A percentile compares a stretch with the other conserved stretches of the same genome.
Conservation (phyloP, 1,284 basidiomycete genomes). For the Hortiboletus rubellus region DNA sequence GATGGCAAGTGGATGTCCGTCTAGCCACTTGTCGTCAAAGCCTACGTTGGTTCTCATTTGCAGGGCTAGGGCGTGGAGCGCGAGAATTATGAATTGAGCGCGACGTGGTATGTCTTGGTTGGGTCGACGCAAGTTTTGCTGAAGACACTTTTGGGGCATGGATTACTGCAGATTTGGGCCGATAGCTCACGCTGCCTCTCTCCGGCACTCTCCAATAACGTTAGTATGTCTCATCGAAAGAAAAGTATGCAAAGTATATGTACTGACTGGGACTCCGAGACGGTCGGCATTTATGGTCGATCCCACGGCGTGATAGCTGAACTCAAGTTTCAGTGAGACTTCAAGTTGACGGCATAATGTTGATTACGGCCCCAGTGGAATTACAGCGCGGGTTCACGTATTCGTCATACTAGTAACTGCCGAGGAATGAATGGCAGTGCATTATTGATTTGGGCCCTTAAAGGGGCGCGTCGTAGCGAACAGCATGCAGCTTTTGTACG, state of each 20-base stretch:
- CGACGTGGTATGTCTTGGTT: neutral
- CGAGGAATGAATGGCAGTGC: conserved; percentile 24
- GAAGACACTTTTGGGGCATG: neutral
- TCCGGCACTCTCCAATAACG: conserved; percentile 1
- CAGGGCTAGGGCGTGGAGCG: conserved; percentile 4
- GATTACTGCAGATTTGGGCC: neutral
- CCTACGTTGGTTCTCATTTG: conserved; percentile 8
- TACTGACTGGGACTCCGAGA: neutral
- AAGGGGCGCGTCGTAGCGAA: conserved; percentile 8
- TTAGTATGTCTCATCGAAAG: conserved; percentile 1
- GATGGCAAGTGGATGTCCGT: neutral
- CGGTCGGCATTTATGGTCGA: neutral
- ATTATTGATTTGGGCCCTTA: conserved; percentile 2
- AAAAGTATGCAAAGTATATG: neutral
- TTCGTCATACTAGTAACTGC: neutral
- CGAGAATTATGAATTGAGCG: conserved; percentile 17
- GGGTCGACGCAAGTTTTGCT: conserved; percentile 11
- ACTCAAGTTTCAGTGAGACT: neutral
- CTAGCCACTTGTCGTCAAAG: neutral
- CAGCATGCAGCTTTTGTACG: conserved; percentile 14
- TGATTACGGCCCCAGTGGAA: neutral
- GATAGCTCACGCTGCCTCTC: neutral
- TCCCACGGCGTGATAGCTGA: neutral
- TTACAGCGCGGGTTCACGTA: neutral
- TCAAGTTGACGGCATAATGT: neutral